Conservation (phyloP, 2,329 filamentous ascomycete species). For the Curvularia eragrostidis region DNA sequence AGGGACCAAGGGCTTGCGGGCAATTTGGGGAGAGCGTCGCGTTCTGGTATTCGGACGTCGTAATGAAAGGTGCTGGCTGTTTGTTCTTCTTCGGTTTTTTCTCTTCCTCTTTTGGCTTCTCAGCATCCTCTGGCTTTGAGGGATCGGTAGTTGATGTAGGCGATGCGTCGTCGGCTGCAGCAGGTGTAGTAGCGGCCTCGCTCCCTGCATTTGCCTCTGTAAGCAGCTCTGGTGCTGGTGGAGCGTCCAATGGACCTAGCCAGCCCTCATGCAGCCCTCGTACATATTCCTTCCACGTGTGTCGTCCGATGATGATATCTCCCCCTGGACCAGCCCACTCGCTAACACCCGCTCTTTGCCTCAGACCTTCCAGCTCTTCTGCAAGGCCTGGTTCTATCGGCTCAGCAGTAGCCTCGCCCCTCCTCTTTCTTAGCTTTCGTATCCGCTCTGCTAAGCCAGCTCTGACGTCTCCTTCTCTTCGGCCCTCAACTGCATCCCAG, state of each 20-base stretch:
- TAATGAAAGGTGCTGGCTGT: conserved; percentile 73
- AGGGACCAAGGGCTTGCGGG: conserved; percentile 75
- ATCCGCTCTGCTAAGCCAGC: conserved; percentile 87
- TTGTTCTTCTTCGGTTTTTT: conserved; percentile 58
- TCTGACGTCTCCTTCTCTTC: conserved; percentile 89
- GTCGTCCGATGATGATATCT: conserved; percentile 86
- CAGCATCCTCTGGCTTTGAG: conserved; percentile 34
- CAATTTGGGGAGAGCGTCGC: conserved; percentile 69
- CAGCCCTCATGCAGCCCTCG: conserved; percentile 94
- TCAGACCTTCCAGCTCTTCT: conserved; percentile 67
- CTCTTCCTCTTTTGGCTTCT: conserved; percentile 47
- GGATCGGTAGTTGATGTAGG: conserved; percentile 38
- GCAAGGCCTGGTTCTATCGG: conserved; percentile 59
- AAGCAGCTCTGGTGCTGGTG: conserved; percentile 43
- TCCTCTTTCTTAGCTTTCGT: conserved; percentile 68
- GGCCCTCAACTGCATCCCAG: conserved; percentile 94
- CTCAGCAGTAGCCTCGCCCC: conserved; percentile 59
- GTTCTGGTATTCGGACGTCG: conserved; percentile 74
- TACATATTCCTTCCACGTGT: conserved; percentile 98
- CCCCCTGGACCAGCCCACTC: conserved; percentile 78
- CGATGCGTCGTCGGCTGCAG: conserved; percentile 45
- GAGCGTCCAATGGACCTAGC: conserved; percentile 81
- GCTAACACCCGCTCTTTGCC: conserved; percentile 70
- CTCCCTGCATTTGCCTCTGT: conserved; percentile 27
- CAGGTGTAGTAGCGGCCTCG: conserved; percentile 18